A percentile compares a stretch with the other conserved stretches of the same genome.
Evolutionary conservation across 371 early-diverging fungal genomes (phyloP).

Genomic region (Catenaria anguillulae): DNA sequence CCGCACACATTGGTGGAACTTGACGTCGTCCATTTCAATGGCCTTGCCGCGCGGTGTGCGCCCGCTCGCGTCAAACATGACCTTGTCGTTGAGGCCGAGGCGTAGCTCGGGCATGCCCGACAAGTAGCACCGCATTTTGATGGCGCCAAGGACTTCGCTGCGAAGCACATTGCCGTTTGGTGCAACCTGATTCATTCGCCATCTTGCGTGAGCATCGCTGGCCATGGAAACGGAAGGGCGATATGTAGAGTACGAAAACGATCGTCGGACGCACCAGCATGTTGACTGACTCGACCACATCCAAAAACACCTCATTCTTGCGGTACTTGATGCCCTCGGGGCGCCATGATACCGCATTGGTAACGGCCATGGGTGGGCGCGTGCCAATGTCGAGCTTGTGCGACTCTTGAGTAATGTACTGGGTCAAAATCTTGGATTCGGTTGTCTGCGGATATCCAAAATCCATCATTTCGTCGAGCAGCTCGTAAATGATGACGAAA

Average conservation of each 20-base stretch:
- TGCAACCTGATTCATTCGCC: no score
- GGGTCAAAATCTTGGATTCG: conserved; percentile 90
- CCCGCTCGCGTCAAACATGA: conserved; percentile 91
- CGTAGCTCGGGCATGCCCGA: conserved; percentile 98
- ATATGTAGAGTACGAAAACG: no score
- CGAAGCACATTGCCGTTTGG: conserved; percentile 88
- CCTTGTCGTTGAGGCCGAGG: conserved; percentile 94
- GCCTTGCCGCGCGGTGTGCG: conserved; percentile 76
- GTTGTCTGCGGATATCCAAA: conserved; percentile 98
- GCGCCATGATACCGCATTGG: conserved; percentile 96
- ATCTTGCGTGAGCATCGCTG: no score
- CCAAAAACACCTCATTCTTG: conserved; percentile 96
- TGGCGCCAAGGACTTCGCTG: conserved; percentile 85
- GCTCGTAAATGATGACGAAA: conserved; percentile 91
- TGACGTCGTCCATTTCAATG: conserved; percentile 97
- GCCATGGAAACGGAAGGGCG: no score
- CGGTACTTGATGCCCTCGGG: conserved; percentile 92
- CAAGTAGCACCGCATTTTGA: conserved; percentile 93
- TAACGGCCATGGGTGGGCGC: conserved; percentile 92
- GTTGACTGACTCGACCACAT: conserved; percentile 95
- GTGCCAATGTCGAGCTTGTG: conserved; percentile 79
- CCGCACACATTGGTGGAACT: conserved; percentile 97
- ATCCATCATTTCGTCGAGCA: conserved; percentile 99
- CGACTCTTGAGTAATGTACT: conserved; percentile 96
- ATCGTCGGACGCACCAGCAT: conserved; percentile 56